Evolutionary conservation across 805 yeast genomes (phyloP).

Genomic region (Wickerhamia fluorescens): DNA sequence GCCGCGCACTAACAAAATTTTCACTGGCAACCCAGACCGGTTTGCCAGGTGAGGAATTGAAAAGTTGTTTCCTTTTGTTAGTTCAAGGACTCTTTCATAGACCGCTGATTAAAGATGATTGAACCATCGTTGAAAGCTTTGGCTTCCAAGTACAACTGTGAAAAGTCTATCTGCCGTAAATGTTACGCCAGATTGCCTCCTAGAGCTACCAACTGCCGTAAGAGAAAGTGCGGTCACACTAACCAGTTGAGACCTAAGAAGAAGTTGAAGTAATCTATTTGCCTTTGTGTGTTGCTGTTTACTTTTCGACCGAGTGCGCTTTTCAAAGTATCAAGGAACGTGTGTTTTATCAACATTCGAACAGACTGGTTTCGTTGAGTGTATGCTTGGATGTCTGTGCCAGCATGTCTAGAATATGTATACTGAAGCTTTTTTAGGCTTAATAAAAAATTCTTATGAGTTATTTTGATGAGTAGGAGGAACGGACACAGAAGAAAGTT

Average conservation of each 20-base stretch:
- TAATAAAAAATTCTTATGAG: too few relatives aligned
- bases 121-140: constrained; percentile 99
- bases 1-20: too few relatives aligned
- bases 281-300: neutral
- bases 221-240: constrained; percentile 99
- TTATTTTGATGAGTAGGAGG: too few relatives aligned
- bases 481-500: too few relatives aligned
- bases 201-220: constrained; percentile 99
- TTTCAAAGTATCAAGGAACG: too few relatives aligned
- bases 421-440: too few relatives aligned
- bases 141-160: constrained; percentile 99
- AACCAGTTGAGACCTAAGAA: constrained; percentile 99
- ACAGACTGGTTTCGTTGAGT: too few relatives aligned
- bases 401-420: too few relatives aligned
- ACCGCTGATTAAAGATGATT: constrained; percentile 48
- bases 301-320: neutral
- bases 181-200: constrained; percentile 99
- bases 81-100: constrained; percentile 3
- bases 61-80: constrained; percentile 1
- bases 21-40: too few relatives aligned
- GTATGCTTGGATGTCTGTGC: too few relatives aligned
- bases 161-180: constrained; percentile 97
- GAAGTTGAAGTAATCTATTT: constrained; percentile 82
- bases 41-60: too few relatives aligned
- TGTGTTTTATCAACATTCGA: too few relatives aligned